A percentile compares a stretch with the other conserved stretches of the same genome.
These are phyloP conservation scores for Russula foetens DNA, from an alignment of 768 basidiomycete species.

Conservation along the genomic window DNA sequence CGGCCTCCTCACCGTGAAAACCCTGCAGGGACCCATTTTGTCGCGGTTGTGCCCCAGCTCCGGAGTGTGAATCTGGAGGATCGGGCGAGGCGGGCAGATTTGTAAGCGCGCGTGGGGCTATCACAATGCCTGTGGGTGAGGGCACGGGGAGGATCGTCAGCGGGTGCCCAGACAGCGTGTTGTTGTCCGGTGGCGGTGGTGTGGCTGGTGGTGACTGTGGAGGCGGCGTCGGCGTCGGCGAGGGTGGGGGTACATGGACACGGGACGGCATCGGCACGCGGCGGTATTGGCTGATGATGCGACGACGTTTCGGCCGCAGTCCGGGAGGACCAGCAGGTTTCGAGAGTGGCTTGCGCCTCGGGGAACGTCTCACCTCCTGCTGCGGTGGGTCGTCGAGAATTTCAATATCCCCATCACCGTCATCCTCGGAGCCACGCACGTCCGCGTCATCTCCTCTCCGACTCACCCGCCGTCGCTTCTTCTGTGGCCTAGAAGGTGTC, in stretches of 20 bases:
- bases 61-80: neutral
- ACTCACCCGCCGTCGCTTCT: neutral
- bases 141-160: neutral
- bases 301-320: neutral
- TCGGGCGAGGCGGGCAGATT: neutral
- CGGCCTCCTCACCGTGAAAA: constrained; percentile 12
- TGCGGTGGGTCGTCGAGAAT: neutral
- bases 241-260: neutral
- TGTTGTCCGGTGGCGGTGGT: neutral
- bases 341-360: neutral
- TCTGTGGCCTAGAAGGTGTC: neutral
- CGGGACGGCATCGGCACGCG: neutral
- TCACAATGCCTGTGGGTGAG: neutral
- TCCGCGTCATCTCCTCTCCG: neutral
- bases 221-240: neutral
- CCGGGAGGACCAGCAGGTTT: neutral
- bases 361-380: neutral
- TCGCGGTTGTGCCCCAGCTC: too few species aligned
- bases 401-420: neutral
- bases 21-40: neutral
- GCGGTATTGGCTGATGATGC: neutral
- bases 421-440: neutral
- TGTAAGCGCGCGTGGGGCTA: neutral
- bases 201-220: neutral
- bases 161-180: neutral